Percentiles rank a stretch among this genome's conserved stretches.
Conservation (phyloP, 768 basidiomycete genomes). For the Chiua virens region DNA sequence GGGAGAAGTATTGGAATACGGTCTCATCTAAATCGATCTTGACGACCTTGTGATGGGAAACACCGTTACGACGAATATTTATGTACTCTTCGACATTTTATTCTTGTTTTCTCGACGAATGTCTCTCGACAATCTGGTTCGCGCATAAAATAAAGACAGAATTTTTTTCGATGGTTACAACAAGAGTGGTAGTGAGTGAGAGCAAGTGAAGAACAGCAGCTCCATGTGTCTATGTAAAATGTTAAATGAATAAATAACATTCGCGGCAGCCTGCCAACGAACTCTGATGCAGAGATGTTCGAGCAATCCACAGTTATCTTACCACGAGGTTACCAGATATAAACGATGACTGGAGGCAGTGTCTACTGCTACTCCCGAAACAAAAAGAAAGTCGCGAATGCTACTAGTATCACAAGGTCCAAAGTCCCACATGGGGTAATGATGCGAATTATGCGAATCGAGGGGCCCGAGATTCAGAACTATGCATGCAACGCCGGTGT, state of each 20-base stretch:
- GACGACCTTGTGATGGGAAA: constrained; percentile 10
- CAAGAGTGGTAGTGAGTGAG: background rate
- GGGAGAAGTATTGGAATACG: constrained; percentile 61
- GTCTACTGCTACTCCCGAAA: background rate
- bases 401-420: background rate
- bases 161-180: too few species aligned
- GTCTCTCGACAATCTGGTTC: constrained; percentile 2
- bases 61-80: constrained; percentile 1
- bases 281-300: constrained; percentile 12
- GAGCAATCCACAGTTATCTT: constrained; percentile 5
- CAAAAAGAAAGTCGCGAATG: background rate
- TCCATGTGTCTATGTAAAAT: constrained; percentile 1
- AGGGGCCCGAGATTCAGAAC: background rate
- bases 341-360: constrained; percentile 1
- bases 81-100: background rate
- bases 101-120: background rate
- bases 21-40: constrained; percentile 20
- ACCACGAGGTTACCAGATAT: constrained; percentile 1
- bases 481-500: constrained; percentile 4
- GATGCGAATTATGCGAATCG: constrained; percentile 1
- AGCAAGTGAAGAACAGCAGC: background rate
- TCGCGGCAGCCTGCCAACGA: constrained; percentile 1
- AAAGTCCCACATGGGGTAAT: constrained; percentile 5
- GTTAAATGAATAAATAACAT: constrained; percentile 12
- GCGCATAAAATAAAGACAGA: background rate